phyloP scores from a whole-genome alignment of 331 rosid species.

The Acacia concinna region DNA sequence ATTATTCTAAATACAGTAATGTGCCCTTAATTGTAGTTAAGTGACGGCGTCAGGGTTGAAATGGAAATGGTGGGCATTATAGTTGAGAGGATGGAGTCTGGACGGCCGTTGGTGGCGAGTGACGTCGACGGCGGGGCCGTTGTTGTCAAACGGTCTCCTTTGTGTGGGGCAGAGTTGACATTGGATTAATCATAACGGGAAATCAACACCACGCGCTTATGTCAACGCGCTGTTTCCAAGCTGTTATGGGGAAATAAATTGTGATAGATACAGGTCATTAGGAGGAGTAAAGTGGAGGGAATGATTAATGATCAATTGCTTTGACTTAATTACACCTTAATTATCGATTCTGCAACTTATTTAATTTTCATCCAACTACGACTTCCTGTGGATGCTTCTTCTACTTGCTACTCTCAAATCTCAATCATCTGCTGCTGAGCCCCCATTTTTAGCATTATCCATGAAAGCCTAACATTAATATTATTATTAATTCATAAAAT shows the following conservation, averaged over 20 bases:
- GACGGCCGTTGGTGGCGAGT: conserved; percentile 27
- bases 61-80: neutral
- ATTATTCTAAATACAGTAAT: too few relatives aligned
- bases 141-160: conserved; percentile 36
- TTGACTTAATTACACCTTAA: conserved; percentile 32
- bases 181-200: neutral
- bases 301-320: conserved; percentile 21
- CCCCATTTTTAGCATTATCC: neutral
- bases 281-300: conserved; percentile 4
- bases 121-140: conserved; percentile 47
- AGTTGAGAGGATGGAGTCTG: neutral
- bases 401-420: neutral
- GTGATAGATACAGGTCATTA: neutral
- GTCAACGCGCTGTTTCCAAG: neutral
- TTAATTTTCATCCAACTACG: neutral
- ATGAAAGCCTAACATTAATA: neutral
- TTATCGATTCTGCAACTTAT: neutral
- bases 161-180: conserved; percentile 42
- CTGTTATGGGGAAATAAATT: neutral
- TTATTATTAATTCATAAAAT: too few relatives aligned
- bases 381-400: neutral
- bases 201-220: conserved; percentile 14
- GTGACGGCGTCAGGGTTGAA: conserved; percentile 18
- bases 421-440: neutral
- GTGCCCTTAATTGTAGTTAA: too few relatives aligned